Conservation (phyloP, 257 asterid species). For the Nicotiana knightiana region DNA sequence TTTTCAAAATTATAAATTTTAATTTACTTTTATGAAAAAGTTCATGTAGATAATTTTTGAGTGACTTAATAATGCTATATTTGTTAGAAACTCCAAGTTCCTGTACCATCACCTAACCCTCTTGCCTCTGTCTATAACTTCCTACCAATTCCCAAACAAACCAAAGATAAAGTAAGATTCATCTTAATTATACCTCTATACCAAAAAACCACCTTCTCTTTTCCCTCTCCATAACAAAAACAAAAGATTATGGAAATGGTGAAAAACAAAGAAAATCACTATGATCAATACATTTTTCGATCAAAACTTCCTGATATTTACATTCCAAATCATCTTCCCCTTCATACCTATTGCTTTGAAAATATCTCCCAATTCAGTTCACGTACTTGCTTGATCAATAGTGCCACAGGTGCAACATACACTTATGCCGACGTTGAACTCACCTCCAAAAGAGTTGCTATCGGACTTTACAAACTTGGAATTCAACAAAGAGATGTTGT, state of each 20-base stretch:
- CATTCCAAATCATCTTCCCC: conserved; percentile 34
- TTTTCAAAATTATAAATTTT: too few relatives aligned
- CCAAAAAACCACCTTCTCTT: background rate
- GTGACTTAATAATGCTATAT: too few relatives aligned
- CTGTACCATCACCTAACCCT: background rate
- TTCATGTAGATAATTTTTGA: too few relatives aligned
- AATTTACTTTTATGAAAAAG: too few relatives aligned
- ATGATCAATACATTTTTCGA: conserved; percentile 22
- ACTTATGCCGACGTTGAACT: conserved; percentile 28
- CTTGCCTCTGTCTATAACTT: background rate
- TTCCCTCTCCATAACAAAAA: background rate
- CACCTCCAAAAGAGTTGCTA: conserved; percentile 17
- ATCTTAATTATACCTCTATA: background rate
- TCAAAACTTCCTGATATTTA: conserved; percentile 37
- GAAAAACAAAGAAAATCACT: background rate
- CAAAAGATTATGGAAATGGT: background rate
- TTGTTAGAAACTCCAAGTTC: background rate
- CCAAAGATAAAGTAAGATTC: background rate
- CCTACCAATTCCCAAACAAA: conserved; percentile 7
- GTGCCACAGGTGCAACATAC: conserved; percentile 15
- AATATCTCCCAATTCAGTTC: conserved; percentile 23
- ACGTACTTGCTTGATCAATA: conserved; percentile 28
- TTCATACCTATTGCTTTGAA: conserved; percentile 29
- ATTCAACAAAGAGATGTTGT: conserved; percentile 25
- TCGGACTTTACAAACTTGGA: conserved; percentile 21